phyloP scores from a whole-genome alignment of 140 eudicot genomes.

The Erigeron philadelphicus region DNA sequence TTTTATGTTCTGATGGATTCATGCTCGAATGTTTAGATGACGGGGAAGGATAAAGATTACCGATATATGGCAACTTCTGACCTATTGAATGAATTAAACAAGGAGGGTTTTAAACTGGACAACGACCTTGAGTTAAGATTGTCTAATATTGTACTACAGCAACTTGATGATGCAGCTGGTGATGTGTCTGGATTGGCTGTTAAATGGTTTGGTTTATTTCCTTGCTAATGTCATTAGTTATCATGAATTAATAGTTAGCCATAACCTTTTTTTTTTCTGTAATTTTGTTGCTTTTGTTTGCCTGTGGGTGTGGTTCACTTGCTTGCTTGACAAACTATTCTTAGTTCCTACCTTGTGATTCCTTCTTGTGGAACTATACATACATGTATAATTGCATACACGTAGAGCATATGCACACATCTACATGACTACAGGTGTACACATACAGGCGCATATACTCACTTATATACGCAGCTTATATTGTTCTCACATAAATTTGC shows the following conservation, averaged over 20 bases:
- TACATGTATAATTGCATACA: slow-evolving; percentile 13
- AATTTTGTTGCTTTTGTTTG: slow-evolving; percentile 7
- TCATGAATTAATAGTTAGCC: slow-evolving; percentile 5
- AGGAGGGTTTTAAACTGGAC: slow-evolving; percentile 81
- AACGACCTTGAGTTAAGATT: slow-evolving; percentile 72
- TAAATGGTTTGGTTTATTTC: slow-evolving; percentile 57
- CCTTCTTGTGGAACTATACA: slow-evolving; percentile 11
- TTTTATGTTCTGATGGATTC: slow-evolving; percentile 11
- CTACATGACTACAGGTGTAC: background rate
- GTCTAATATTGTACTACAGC: slow-evolving; percentile 82
- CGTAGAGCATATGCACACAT: background rate
- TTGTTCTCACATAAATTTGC: slow-evolving; percentile 1
- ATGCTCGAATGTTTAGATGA: slow-evolving; percentile 59
- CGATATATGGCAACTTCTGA: slow-evolving; percentile 99
- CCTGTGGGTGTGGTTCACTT: slow-evolving; percentile 2
- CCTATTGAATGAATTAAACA: slow-evolving; percentile 79
- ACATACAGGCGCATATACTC: background rate
- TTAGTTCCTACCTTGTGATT: background rate
- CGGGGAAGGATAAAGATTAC: slow-evolving; percentile 95
- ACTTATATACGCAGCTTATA: background rate
- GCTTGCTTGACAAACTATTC: slow-evolving; percentile 17
- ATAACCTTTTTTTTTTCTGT: background rate
- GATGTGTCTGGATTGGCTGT: slow-evolving; percentile 98
- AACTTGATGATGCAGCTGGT: slow-evolving; percentile 97
- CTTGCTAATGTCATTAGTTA: slow-evolving; percentile 8